Percentiles rank a stretch among this genome's conserved stretches.
These are phyloP conservation scores for Saprolegnia diclina DNA, from an alignment of 352 stramenopile genomes.

Conservation along the genomic window DNA sequence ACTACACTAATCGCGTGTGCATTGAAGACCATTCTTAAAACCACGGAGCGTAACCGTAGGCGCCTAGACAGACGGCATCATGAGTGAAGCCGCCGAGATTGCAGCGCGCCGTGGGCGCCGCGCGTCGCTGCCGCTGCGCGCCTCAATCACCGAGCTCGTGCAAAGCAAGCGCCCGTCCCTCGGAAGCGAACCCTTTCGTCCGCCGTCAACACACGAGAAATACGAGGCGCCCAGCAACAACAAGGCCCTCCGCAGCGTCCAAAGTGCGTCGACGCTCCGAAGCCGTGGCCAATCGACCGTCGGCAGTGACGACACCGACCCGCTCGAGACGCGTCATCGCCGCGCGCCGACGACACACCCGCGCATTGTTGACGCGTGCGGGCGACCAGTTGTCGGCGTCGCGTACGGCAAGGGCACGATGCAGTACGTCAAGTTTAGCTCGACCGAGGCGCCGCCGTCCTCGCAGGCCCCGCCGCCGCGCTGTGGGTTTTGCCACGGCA, in stretches of 20 bases:
- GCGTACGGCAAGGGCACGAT: conserved; percentile 23
- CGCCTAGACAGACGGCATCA: no score
- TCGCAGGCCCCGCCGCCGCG: conserved; percentile 28
- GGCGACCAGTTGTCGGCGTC: conserved; percentile 8
- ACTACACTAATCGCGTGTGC: no score
- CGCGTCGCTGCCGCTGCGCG: no score
- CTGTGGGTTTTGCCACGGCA: conserved; percentile 68
- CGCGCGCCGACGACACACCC: not conserved
- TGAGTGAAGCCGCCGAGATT: no score
- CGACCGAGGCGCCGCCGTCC: not conserved
- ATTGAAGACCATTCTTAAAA: no score
- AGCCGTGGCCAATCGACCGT: not conserved
- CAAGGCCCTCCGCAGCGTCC: not conserved
- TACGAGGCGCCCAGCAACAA: no score
- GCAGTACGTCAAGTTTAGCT: conserved; percentile 20
- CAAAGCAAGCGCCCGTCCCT: no score
- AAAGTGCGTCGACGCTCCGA: not conserved
- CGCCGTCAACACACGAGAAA: no score
- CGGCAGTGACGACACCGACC: not conserved
- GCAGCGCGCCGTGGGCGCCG: no score
- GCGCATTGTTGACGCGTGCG: not conserved
- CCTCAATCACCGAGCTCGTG: no score
- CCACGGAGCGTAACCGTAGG: no score
- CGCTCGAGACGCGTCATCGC: not conserved
- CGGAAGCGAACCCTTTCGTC: no score